Evolutionary conservation across 768 basidiomycete species (phyloP).

Genomic region (Mycena pura): DNA sequence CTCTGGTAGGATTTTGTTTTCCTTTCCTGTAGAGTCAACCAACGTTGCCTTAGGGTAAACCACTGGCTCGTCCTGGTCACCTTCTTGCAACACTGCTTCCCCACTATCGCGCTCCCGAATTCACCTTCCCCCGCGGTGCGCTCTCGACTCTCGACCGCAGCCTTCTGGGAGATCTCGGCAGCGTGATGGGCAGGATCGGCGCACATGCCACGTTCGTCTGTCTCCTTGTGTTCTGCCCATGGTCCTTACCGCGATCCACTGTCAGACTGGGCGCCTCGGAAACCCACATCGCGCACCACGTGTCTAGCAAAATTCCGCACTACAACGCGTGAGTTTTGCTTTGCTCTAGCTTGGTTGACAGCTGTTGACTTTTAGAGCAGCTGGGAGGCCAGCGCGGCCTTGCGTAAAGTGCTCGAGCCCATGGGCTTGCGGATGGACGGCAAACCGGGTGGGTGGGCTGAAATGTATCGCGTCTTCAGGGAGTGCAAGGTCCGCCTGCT

Average conservation of each 20-base stretch:
- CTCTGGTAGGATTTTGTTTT: constrained; percentile 69
- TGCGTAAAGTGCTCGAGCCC: constrained; percentile 56
- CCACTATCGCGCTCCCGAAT: constrained; percentile 57
- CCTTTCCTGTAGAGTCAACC: too few species aligned
- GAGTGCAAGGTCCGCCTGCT: constrained; percentile 50
- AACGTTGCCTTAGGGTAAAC: constrained; percentile 80
- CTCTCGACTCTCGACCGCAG: constrained; percentile 62
- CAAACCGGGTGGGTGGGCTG: constrained; percentile 52
- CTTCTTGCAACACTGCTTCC: constrained; percentile 71
- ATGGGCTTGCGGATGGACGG: constrained; percentile 52
- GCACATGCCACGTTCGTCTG: constrained; percentile 45
- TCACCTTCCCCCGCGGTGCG: constrained; percentile 64
- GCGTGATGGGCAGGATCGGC: constrained; percentile 61
- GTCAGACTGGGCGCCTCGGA: constrained; percentile 64
- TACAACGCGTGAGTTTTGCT: constrained; percentile 66
- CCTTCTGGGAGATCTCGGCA: constrained; percentile 57
- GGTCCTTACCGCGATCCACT: background rate
- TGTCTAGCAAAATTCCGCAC: constrained; percentile 71
- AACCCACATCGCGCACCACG: constrained; percentile 69
- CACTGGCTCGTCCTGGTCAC: constrained; percentile 53
- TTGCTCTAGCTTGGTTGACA: too few species aligned
- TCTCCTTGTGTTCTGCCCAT: too few species aligned
- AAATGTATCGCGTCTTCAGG: constrained; percentile 51
- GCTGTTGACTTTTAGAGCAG: too few species aligned
- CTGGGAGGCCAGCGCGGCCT: constrained; percentile 68